Conservation (phyloP, 257 asterid genomes). For the Scutellaria galericulata region DNA sequence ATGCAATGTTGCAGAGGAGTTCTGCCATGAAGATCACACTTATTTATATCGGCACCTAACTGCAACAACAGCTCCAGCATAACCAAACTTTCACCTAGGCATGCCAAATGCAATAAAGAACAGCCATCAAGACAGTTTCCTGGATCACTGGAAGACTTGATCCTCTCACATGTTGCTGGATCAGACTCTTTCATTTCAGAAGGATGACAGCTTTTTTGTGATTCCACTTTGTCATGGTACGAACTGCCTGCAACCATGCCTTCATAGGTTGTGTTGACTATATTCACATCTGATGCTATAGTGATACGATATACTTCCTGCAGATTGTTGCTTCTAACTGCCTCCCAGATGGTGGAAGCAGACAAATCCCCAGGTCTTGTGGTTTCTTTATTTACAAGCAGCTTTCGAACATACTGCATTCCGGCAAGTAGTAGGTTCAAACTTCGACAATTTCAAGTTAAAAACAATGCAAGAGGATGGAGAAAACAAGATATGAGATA, state of each 20-base stretch:
- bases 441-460: conserved; percentile 9
- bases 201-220: conserved; percentile 40
- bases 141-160: conserved; percentile 50
- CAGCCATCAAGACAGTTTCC: conserved; percentile 73
- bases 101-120: conserved; percentile 88
- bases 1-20: conserved; percentile 96
- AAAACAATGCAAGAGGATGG: conserved; percentile 11
- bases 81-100: conserved; percentile 65
- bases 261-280: conserved; percentile 70
- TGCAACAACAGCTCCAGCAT: conserved; percentile 94
- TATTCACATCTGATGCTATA: conserved; percentile 57
- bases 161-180: conserved; percentile 56
- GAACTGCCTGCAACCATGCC: conserved; percentile 53
- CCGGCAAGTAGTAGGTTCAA: conserved; percentile 31
- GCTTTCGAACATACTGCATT: conserved; percentile 80
- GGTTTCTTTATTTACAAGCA: conserved; percentile 65
- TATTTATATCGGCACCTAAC: conserved; percentile 85
- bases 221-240: conserved; percentile 47
- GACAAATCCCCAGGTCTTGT: conserved; percentile 37
- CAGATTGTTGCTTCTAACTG: conserved; percentile 73
- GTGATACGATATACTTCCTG: conserved; percentile 67
- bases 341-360: conserved; percentile 79
- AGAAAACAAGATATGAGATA: conserved; percentile 3
- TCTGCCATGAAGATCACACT: conserved; percentile 78
- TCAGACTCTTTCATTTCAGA: conserved; percentile 49